A percentile compares a stretch with the other conserved stretches of the same genome.
Evolutionary conservation across 768 basidiomycete species (phyloP).

Genomic region (Cubamyces sp.): DNA sequence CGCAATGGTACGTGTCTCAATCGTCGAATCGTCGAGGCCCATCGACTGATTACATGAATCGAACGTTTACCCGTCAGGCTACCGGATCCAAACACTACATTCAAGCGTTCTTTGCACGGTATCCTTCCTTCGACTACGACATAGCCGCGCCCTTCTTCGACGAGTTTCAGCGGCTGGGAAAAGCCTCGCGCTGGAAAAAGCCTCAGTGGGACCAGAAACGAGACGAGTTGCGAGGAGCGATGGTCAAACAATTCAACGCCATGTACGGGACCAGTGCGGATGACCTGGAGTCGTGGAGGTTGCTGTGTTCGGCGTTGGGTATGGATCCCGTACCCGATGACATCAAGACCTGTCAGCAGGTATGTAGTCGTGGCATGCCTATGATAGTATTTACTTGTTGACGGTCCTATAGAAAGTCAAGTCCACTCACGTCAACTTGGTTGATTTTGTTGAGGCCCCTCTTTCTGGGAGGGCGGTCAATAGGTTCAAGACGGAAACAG

Average conservation of each 20-base stretch:
- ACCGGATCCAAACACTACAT: neutral
- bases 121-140: conserved; percentile 10
- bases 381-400: neutral
- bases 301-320: conserved; percentile 10
- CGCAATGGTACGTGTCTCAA: neutral
- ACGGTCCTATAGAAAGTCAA: conserved; percentile 27
- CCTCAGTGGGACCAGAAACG: neutral
- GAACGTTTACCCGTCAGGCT: no score
- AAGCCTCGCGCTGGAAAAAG: neutral
- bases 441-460: conserved; percentile 35
- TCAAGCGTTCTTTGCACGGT: conserved; percentile 24
- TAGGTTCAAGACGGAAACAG: conserved; percentile 27
- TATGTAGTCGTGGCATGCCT: conserved; percentile 2
- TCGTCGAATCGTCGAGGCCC: no score
- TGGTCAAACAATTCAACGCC: conserved; percentile 26
- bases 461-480: conserved; percentile 24
- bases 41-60: no score
- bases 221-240: conserved; percentile 10
- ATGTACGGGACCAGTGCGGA: conserved; percentile 27
- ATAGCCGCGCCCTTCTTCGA: conserved; percentile 4
- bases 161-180: conserved; percentile 20
- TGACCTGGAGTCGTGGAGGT: conserved; percentile 18
- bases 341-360: conserved; percentile 16
- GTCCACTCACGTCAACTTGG: conserved; percentile 37
- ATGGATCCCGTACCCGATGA: conserved; percentile 4